A percentile compares a stretch with the other conserved stretches of the same genome.
phyloP scores from a whole-genome alignment of 768 basidiomycete genomes.

The Phylloporus arenicola region DNA sequence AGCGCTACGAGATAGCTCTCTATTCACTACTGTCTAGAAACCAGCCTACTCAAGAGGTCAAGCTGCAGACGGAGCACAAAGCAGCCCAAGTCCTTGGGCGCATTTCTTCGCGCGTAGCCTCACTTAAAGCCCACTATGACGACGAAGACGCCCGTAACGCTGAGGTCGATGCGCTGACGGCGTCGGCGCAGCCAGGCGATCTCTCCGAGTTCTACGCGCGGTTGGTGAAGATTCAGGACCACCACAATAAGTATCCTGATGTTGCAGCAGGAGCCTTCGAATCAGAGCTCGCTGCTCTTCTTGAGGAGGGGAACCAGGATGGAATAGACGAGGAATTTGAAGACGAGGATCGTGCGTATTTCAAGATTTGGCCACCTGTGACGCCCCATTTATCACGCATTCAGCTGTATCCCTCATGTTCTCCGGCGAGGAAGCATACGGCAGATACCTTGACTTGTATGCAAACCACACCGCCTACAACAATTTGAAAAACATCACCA shows the following conservation, averaged over 20 bases:
- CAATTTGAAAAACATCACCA: conserved; percentile 83
- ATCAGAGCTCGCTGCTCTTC: conserved; percentile 72
- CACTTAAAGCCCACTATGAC: conserved; percentile 69
- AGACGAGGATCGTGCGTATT: conserved; percentile 78
- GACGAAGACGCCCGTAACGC: conserved; percentile 67
- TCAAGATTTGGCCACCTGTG: neutral
- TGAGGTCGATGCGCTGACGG: conserved; percentile 63
- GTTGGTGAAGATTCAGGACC: conserved; percentile 93
- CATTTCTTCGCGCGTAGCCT: conserved; percentile 60
- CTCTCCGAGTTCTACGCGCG: conserved; percentile 94
- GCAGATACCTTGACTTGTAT: conserved; percentile 92
- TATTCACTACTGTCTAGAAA: conserved; percentile 76
- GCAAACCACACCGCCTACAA: conserved; percentile 81
- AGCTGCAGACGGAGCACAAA: conserved; percentile 78
- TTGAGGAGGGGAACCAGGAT: conserved; percentile 72
- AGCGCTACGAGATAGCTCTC: conserved; percentile 84
- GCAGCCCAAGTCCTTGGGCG: conserved; percentile 86
- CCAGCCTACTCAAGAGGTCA: conserved; percentile 54
- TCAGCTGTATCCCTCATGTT: conserved; percentile 79
- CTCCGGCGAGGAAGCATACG: conserved; percentile 94
- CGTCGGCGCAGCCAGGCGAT: conserved; percentile 57
- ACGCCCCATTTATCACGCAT: conserved; percentile 9
- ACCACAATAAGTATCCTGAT: conserved; percentile 95
- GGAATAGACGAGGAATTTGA: conserved; percentile 63
- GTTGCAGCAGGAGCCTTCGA: conserved; percentile 75